Base-by-base conservation (phyloP, 2,329 filamentous ascomycete species). In the Xylaria sp. region DNA sequence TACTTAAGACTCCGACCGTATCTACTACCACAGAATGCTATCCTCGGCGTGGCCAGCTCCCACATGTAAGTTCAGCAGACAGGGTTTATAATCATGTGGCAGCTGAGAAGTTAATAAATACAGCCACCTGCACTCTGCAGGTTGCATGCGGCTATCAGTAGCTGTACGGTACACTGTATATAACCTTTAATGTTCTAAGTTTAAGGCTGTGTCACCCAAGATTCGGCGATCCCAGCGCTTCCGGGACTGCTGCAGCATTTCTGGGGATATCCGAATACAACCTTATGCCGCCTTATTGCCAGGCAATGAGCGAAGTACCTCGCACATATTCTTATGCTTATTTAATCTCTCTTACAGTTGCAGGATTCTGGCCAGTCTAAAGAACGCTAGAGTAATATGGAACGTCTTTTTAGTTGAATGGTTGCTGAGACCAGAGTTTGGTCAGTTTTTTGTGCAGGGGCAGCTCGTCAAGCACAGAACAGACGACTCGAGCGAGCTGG, bases 71-170 rank as follows among this genome's bases (percentile, higher is more conserved):
- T 31, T 33, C n/a, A 10, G n/a, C 8, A 15, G 5, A 31, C 27
- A 35, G 40, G 40, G 29, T 44, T 37, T 25, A n/a, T 15, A 15
- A 29, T 17, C 10, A 49, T 31, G 15, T 43, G 35, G 23, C 29
- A 44, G 51, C 38, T 60, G 44, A 55, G 51, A 49, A 33, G 37
- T 21, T 29, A 25, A 31, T 5, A 23, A 27, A 49, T 49, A 44
- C 41, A 23, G 44, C 23, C 41, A n/a, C n/a, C n/a, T n/a, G n/a
- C n/a, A 54, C 57, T 54, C 43, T 60, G 41, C 29, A 44, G 51
- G 43, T 49, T 54, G n/a, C n/a, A 60, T 60, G 57, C 57, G n/a
- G 29, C 33, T 25, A 27, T 51, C 5, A 25, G 27, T 35, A 51
- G 21, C 19, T 21, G 31, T 29, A 38, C 35, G 15, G 35, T 31